These are phyloP conservation scores for Candida nemodendra DNA, from an alignment of 805 yeast genomes.

Conservation along the genomic window DNA sequence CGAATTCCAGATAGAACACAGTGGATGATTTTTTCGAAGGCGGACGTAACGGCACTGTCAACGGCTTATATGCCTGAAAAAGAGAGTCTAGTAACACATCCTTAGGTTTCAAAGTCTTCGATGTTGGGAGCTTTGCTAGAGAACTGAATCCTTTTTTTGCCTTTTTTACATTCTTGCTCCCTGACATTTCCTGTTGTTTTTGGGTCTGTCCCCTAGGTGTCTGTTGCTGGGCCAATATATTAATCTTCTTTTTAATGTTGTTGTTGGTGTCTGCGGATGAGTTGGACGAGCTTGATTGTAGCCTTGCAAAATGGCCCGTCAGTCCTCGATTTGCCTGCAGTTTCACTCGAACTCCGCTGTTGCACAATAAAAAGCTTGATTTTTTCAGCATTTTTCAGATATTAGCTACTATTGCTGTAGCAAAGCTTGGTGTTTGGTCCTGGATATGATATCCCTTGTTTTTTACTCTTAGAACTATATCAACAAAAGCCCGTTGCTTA, in stretches of 20 bases:
- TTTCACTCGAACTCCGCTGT: no score
- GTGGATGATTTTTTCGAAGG: conserved; percentile 26
- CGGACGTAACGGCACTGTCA: conserved; percentile 33
- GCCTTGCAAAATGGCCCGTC: conserved; percentile 9
- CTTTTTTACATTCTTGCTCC: conserved; percentile 8
- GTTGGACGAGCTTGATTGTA: conserved; percentile 25
- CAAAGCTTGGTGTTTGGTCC: no score
- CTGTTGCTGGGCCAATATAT: conserved; percentile 8
- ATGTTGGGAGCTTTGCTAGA: conserved; percentile 35
- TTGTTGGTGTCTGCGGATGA: conserved; percentile 12
- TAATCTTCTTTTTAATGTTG: conserved; percentile 15
- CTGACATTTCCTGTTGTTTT: conserved; percentile 12
- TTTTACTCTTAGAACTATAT: no score
- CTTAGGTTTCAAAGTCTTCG: conserved; percentile 31
- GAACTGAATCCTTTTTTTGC: conserved; percentile 34
- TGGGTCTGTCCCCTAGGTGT: conserved; percentile 4
- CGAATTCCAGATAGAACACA: conserved; percentile 33
- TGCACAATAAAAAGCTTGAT: no score
- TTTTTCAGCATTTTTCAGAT: background rate
- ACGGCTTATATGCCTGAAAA: conserved; percentile 37
- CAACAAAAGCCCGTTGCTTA: no score
- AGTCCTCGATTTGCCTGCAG: background rate
- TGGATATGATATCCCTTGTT: no score
- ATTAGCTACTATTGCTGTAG: background rate
- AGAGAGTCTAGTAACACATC: conserved; percentile 34